These are phyloP conservation scores for Teunomyces stri DNA, from an alignment of 805 yeast species.

Conservation along the genomic window DNA sequence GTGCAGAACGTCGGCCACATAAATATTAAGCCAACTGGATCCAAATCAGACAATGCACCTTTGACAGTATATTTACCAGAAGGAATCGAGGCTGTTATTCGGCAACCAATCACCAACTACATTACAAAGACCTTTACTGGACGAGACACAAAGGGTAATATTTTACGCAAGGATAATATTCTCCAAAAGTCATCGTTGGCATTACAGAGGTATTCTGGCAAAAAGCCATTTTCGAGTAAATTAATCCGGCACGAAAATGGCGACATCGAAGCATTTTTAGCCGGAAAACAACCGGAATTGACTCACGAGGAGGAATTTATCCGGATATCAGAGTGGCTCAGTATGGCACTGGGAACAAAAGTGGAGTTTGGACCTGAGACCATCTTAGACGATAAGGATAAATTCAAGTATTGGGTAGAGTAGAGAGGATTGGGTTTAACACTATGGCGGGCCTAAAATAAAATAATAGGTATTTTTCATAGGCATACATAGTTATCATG, in stretches of 20 bases:
- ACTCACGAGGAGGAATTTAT: not conserved
- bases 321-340: conserved; percentile 7
- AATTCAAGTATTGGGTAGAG: conserved; percentile 12
- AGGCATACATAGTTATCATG: not conserved
- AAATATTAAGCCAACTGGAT: conserved; percentile 59
- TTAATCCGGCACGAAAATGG: conserved; percentile 8
- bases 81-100: conserved; percentile 51
- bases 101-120: conserved; percentile 50
- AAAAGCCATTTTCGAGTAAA: conserved; percentile 12
- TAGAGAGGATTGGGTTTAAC: not conserved
- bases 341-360: not conserved
- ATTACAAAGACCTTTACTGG: conserved; percentile 36
- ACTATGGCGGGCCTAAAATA: too few relatives aligned
- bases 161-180: conserved; percentile 21
- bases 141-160: conserved; percentile 20
- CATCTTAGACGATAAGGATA: conserved; percentile 1
- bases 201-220: conserved; percentile 17
- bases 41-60: conserved; percentile 23
- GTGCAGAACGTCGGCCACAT: conserved; percentile 64
- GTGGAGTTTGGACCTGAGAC: conserved; percentile 3
- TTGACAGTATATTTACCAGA: conserved; percentile 49
- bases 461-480: not conserved
- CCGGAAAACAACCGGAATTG: not conserved
- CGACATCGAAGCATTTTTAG: not conserved
- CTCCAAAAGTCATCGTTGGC: conserved; percentile 16